Evolutionary conservation across 192 early-diverging fungal species (phyloP).

Genomic region (Helicostylum pulchrum): DNA sequence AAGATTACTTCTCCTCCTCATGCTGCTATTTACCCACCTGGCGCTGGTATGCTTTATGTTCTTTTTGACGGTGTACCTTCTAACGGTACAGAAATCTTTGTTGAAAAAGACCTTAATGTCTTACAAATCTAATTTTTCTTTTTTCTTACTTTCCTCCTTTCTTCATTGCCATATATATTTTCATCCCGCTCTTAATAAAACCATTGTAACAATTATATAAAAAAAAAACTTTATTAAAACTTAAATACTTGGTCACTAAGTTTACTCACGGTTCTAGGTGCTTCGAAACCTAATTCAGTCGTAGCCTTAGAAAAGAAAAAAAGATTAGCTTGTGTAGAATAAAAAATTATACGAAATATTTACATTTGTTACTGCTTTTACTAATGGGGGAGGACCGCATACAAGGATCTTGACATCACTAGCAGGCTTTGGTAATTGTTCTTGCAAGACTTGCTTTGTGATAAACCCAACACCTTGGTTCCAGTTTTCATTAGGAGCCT

Average conservation of each 20-base stretch:
- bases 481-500: constrained; percentile 60
- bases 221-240: constrained; percentile 13
- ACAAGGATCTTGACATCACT: constrained; percentile 50
- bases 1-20: constrained; percentile 46
- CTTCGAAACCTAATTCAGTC: constrained; percentile 13
- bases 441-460: constrained; percentile 64
- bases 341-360: neutral
- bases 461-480: constrained; percentile 72
- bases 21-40: constrained; percentile 52
- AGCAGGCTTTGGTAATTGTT: constrained; percentile 59
- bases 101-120: constrained; percentile 10
- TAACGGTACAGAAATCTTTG: constrained; percentile 21
- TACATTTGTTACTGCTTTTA: constrained; percentile 54
- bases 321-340: neutral
- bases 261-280: constrained; percentile 28
- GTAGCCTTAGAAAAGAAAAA: constrained; percentile 15
- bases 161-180: neutral
- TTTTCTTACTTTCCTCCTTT: neutral
- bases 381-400: constrained; percentile 63
- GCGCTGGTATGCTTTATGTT: constrained; percentile 46
- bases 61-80: constrained; percentile 49
- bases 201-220: too few relatives aligned
- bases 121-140: constrained; percentile 4
- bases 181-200: too few relatives aligned
- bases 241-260: constrained; percentile 32